Percentiles rank a stretch among this genome's conserved stretches.
Conservation (phyloP, 306 rosid genomes). For the Rubus parviflorus region DNA sequence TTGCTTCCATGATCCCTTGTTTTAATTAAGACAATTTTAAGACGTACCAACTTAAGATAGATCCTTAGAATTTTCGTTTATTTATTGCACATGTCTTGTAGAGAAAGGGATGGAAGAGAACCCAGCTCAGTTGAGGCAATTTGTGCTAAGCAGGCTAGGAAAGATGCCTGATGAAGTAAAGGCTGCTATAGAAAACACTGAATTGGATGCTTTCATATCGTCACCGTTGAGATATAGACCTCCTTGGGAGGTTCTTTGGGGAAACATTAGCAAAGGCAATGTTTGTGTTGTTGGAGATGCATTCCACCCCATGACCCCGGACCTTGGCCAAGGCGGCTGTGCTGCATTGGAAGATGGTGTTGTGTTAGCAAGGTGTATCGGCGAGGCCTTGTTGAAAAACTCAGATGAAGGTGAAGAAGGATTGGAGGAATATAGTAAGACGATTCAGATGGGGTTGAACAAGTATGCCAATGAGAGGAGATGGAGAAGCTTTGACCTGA, state of each 20-base stretch:
- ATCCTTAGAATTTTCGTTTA: slow-evolving; percentile 11
- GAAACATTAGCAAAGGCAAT: slow-evolving; percentile 57
- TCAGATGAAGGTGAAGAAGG: neutral
- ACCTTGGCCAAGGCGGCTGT: slow-evolving; percentile 66
- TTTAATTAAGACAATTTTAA: too few species aligned
- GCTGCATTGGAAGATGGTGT: slow-evolving; percentile 60
- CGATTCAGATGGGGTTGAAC: slow-evolving; percentile 29
- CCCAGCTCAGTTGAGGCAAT: slow-evolving; percentile 42
- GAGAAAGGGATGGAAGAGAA: slow-evolving; percentile 41
- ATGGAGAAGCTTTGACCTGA: slow-evolving; percentile 57
- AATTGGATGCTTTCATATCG: slow-evolving; percentile 21
- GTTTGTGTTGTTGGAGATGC: slow-evolving; percentile 77
- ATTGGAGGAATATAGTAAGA: neutral
- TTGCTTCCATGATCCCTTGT: neutral
- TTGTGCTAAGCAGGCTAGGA: slow-evolving; percentile 31
- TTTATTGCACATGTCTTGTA: slow-evolving; percentile 17
- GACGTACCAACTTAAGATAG: neutral
- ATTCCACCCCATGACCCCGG: slow-evolving; percentile 69
- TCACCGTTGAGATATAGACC: slow-evolving; percentile 44
- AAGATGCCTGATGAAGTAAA: slow-evolving; percentile 18
- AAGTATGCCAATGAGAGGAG: slow-evolving; percentile 36
- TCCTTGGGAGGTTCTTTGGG: slow-evolving; percentile 62
- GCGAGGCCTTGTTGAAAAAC: slow-evolving; percentile 10
- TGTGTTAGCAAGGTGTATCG: slow-evolving; percentile 31
- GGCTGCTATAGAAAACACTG: slow-evolving; percentile 19